Percentiles rank a stretch among this genome's conserved stretches.
These are phyloP conservation scores for Hypoxylon sp. DNA, from an alignment of 2,329 filamentous ascomycete species.

Conservation along the genomic window DNA sequence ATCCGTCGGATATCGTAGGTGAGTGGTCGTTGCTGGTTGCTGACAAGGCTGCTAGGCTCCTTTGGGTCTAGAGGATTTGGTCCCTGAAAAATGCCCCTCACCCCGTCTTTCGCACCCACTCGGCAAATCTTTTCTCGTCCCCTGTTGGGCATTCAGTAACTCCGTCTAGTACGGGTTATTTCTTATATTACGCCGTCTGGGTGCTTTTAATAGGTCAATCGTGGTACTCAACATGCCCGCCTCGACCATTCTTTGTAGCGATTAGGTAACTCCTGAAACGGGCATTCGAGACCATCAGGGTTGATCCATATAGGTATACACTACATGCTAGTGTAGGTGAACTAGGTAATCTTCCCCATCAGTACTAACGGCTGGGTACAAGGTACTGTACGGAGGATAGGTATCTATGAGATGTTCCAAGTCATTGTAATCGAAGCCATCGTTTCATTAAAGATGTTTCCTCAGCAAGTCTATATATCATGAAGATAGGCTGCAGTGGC, in stretches of 20 bases:
- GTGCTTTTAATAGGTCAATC: conserved; percentile 26
- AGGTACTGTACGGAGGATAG: neutral
- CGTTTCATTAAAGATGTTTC: neutral
- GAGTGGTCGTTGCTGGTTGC: conserved; percentile 31
- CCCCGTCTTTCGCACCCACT: conserved; percentile 38
- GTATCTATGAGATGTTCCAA: neutral
- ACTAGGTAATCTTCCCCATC: too few species aligned
- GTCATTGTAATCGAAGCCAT: neutral
- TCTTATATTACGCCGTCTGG: conserved; percentile 22
- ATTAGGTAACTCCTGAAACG: conserved; percentile 36
- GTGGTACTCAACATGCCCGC: conserved; percentile 3
- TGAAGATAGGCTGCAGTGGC: neutral
- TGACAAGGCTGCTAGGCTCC: conserved; percentile 32
- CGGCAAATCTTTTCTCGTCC: conserved; percentile 44
- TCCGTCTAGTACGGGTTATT: conserved; percentile 22
- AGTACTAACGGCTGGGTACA: neutral
- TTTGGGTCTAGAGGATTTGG: conserved; percentile 41
- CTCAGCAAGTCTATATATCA: neutral
- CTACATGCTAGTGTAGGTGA: neutral
- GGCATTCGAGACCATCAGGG: conserved; percentile 22
- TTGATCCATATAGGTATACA: neutral
- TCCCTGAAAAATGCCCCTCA: conserved; percentile 46
- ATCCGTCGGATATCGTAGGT: conserved; percentile 44
- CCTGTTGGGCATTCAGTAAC: conserved; percentile 30
- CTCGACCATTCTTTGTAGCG: conserved; percentile 17